These are phyloP conservation scores for Solanum pinnatisectum DNA, from an alignment of 257 asterid genomes.

Conservation along the genomic window DNA sequence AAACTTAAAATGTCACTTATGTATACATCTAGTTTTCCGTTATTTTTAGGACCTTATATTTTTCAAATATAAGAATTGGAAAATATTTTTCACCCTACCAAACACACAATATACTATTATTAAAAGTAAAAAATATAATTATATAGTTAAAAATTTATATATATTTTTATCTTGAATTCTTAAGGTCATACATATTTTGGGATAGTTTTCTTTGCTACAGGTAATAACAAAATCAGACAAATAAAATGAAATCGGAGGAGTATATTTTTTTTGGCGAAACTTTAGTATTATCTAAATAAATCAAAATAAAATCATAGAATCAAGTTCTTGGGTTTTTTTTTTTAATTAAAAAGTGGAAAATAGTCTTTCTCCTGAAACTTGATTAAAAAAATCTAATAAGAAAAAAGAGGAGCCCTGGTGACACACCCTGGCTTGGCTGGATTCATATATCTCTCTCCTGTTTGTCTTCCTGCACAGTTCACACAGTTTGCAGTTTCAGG, in stretches of 20 bases:
- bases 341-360: background rate
- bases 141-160: too few relatives aligned
- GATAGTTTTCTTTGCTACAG: background rate
- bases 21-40: too few relatives aligned
- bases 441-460: background rate
- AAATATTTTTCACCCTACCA: background rate
- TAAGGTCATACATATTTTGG: too few relatives aligned
- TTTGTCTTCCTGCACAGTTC: background rate
- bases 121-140: too few relatives aligned
- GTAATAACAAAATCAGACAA: background rate
- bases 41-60: too few relatives aligned
- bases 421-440: background rate
- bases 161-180: background rate
- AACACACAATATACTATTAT: background rate
- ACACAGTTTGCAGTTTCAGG: background rate
- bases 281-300: background rate
- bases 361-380: background rate
- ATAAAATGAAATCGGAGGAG: background rate
- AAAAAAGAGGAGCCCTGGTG: background rate
- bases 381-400: background rate
- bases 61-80: too few relatives aligned
- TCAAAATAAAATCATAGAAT: background rate
- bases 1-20: background rate
- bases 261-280: background rate
- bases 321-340: background rate